These are phyloP conservation scores for Setaria italica DNA, from an alignment of 202 grass and related monocot species.

Conservation along the genomic window DNA sequence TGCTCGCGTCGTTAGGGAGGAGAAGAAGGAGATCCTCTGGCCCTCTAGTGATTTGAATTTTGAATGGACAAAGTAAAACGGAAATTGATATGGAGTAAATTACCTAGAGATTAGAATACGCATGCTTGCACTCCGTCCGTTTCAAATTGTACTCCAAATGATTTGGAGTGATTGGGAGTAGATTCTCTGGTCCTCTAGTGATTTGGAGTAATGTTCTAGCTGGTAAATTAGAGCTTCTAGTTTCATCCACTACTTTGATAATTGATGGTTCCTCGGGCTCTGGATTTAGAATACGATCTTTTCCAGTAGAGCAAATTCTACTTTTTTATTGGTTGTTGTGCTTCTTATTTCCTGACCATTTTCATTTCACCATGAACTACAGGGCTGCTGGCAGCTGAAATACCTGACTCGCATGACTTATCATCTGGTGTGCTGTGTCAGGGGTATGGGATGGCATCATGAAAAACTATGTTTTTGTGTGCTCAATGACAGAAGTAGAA, in stretches of 20 bases:
- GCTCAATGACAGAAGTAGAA: background rate
- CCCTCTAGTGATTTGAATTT: constrained; percentile 2
- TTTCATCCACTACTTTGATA: background rate
- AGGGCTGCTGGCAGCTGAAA: constrained; percentile 74
- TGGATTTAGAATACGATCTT: background rate
- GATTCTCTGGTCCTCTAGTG: no score
- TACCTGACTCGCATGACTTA: constrained; percentile 74
- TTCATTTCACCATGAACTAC: constrained; percentile 39
- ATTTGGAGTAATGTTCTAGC: background rate
- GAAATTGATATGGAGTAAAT: constrained; percentile 7
- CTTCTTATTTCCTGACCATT: constrained; percentile 10
- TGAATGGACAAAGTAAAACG: background rate
- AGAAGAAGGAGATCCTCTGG: background rate
- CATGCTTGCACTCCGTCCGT: background rate
- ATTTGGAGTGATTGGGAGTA: no score
- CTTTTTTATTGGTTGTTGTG: background rate
- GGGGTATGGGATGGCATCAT: constrained; percentile 59
- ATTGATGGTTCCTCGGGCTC: background rate
- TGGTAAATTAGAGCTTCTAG: background rate
- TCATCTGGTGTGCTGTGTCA: constrained; percentile 80
- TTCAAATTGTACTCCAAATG: no score
- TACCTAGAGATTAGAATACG: background rate
- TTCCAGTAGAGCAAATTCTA: background rate
- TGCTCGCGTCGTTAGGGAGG: background rate
- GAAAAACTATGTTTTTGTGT: constrained; percentile 4